Conservation (phyloP, 73 alveolate genomes). For the Effrenium voratum region DNA sequence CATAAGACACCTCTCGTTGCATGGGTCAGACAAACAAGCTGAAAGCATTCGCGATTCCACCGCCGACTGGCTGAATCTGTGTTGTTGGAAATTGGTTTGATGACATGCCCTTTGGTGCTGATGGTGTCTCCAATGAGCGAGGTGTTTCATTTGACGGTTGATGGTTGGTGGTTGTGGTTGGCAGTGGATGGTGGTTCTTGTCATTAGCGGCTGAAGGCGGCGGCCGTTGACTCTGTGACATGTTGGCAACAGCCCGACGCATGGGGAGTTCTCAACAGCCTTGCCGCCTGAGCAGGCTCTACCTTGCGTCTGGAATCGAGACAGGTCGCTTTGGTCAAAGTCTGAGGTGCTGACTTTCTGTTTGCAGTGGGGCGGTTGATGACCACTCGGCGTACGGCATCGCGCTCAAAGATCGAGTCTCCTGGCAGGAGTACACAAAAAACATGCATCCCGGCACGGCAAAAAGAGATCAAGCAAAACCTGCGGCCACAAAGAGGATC, state of each 20-base stretch:
- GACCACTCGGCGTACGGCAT: conserved; percentile 92
- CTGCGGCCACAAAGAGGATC: too few species aligned
- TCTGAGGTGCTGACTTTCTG: conserved; percentile 62
- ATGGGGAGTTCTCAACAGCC: too few species aligned
- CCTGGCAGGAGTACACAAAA: conserved; percentile 6
- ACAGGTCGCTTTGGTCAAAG: too few species aligned
- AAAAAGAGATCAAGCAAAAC: neutral
- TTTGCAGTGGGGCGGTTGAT: conserved; percentile 88
- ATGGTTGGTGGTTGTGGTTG: too few species aligned
- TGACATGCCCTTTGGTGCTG: too few species aligned
- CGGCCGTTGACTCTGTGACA: neutral
- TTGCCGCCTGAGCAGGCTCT: too few species aligned
- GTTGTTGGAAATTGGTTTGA: too few species aligned
- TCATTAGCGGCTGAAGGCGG: neutral
- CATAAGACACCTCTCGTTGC: neutral
- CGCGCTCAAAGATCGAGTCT: conserved; percentile 89
- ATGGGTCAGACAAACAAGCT: neutral
- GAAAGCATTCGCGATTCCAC: neutral
- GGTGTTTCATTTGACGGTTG: too few species aligned
- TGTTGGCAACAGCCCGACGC: too few species aligned
- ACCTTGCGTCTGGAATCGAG: too few species aligned
- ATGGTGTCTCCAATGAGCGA: too few species aligned
- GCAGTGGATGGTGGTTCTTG: too few species aligned
- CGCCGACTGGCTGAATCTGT: neutral
- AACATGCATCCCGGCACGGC: neutral